Evolutionary conservation across 192 early-diverging fungal species (phyloP), one percentile per base, ranked within the genome.

Genomic region (Blastocladiella britannica): DNA sequence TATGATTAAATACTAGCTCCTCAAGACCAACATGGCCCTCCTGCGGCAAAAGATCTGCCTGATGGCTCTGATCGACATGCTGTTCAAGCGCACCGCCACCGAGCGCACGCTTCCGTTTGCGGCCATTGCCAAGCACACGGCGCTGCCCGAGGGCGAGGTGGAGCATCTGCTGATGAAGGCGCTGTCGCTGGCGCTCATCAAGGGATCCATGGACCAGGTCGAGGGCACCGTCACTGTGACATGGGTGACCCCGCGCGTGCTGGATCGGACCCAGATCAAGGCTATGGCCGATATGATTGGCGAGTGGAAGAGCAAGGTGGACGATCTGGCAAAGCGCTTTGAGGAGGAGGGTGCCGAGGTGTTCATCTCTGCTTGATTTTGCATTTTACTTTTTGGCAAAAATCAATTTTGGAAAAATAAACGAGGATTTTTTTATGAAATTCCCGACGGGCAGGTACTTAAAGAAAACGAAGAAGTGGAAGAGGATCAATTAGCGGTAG

Each of bases 81-180:
- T 97, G 53, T 99, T 97, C 69, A 82, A 82, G 69, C 80, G 88
- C 29, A 71, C 68, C 63, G 75, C 83, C 54, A 77, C 87, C 62
- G 69, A 81, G 63, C 72, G 89, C 20, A 69, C 71, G 1, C 83
- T 96, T 54, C 67, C 85, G 5, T 98, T 98, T 70, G 61, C 61
- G 4, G 76, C 68, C 4, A 85, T 98, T 63, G 83, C 91, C 5
- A 68, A 80, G 2, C 89, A 92, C 65, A 91, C 86, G 2, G 74
- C 78, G 37, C 69, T 93, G 43, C 65, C 76, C 1, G 31, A 78
- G 25, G 83, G 87, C 29, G 86, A 93, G 65, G 93, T 95, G 8
- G 95, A 99, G 75, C 89, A 93, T 63, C 64, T 99, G 62, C 82
- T 97, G 25, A 99, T 99, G 95, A 93, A 93, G 73, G 93, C 91